Evolutionary conservation across 2,329 filamentous ascomycete species (phyloP).

Genomic region (Colletotrichum agaves): DNA sequence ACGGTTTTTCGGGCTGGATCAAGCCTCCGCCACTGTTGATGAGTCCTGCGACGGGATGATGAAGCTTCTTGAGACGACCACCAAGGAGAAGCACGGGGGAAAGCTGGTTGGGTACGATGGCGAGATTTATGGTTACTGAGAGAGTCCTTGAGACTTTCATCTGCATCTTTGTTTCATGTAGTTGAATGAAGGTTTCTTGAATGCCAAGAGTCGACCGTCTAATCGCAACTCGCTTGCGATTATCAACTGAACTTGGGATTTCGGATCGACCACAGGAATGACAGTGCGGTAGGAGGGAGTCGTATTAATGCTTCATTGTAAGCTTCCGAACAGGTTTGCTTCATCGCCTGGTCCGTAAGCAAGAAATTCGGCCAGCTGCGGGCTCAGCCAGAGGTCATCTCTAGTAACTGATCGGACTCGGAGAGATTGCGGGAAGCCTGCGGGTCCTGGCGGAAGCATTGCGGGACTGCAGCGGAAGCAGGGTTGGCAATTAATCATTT

Average conservation of each 20-base stretch:
- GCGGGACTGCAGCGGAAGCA: not conserved
- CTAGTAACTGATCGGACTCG: not conserved
- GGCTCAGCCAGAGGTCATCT: not conserved
- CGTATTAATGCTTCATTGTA: too few relatives aligned
- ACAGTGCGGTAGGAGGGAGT: too few relatives aligned
- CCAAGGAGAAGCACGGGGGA: conserved; percentile 41
- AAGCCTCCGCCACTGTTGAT: conserved; percentile 10
- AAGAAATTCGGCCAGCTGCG: not conserved
- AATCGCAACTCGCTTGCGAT: too few relatives aligned
- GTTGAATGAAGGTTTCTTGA: too few relatives aligned
- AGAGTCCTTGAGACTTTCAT: too few relatives aligned
- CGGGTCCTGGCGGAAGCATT: not conserved
- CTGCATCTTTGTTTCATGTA: too few relatives aligned
- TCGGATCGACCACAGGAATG: too few relatives aligned
- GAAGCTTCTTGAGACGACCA: conserved; percentile 8
- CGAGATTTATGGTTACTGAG: conserved; percentile 1
- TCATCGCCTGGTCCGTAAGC: too few relatives aligned
- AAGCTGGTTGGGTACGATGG: conserved; percentile 39
- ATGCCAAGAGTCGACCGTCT: too few relatives aligned
- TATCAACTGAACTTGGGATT: too few relatives aligned
- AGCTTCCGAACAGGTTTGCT: too few relatives aligned
- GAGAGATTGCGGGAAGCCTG: not conserved
- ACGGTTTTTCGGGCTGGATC: not conserved
- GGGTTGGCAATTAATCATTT: too few relatives aligned
- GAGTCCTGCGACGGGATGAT: conserved; percentile 30